Base-by-base conservation (phyloP, 148 eudicot species). In the Amaranthus hypochondriacus region DNA sequence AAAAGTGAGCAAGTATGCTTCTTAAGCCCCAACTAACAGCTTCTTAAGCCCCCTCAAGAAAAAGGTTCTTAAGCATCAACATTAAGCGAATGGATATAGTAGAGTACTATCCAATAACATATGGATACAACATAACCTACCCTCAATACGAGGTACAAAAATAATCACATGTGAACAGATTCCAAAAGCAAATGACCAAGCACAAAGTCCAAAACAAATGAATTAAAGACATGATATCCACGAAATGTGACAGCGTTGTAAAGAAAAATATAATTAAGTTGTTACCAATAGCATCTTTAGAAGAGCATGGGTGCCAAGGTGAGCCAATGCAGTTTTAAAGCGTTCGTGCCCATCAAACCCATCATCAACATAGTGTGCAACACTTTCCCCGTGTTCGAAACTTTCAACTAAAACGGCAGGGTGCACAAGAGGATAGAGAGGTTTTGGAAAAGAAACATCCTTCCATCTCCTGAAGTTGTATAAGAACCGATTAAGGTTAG, bases 361-460 rank as follows among this genome's bases (percentile, higher is more conserved):
- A 75, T 93, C 90, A 75, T 93, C 98, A 69, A 93, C 89, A 72
- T 90, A 93, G 81, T 82, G 84, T 5, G 98, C 74, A 48, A 93
- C 96, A 83, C 96, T 82, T 75, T 93, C 98, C 48, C 98, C 98
- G 59, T 86, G 92, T 77, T 93, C 98, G 84, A 89, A 93, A 44
- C 90, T 89, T 78, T 93, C 98, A 56, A 93, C 98, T 77, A 93
- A 83, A 76, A 93, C 98, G 15, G 96, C 96, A 51, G 98, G 98
- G 80, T 93, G 98, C 56, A 93, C 98, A 13, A 93, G 86, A 4
- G 98, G 98, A 78, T 93, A 93, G 6, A 93, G 88, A 62, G 98
- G 98, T 84, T 82, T 93, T n/a, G 98, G 98, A 72, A 93, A 93
- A 59, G 98, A 93, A 49, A 93, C 98, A 86, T 93, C 89, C 74